Evolutionary conservation across 2,329 filamentous ascomycete genomes (phyloP), one percentile per base, ranked within the genome.

Genomic region (Alternaria gansuensis): DNA sequence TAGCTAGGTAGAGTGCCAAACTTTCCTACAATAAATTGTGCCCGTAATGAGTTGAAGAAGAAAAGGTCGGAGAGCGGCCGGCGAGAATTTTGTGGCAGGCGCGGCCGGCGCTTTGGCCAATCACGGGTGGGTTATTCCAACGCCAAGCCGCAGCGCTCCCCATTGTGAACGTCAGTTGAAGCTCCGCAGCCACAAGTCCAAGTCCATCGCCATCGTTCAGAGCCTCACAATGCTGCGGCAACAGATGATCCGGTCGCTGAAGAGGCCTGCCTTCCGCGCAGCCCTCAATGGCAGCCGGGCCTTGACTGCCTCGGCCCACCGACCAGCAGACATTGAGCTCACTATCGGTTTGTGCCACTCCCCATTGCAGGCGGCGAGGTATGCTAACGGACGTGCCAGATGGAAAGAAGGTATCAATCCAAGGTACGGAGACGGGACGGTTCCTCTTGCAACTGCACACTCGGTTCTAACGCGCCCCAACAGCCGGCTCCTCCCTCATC

Each of bases 321-420:
- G 92, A 80, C 87, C 87, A 73, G 94, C 93, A 72, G 93, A 98
- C 84, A 93, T 99, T 76, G 93, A 97, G 86, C 88, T 99, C 80
- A 99, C 94, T 76, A 88, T 97, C 84, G 92, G 92, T 96, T 82
- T 76, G 87, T 81, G 69, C 73, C 74, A 77, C 64, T 59, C 55
- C 50, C 63, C 62, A 54, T 64, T 58, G 60, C 59, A 51, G 51
- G 46, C 61, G 31, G 40, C 50, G 41, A 65, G 44, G 56, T 36
- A 26, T 75, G 64, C 77, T 81, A 71, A 82, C 72, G 36, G 64
- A 58, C 67, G 63, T 63, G 69, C 43, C 77, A 93, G 94, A 99
- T 87, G 95, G 94, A 78, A 97, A 97, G 85, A 96, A 97, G 82
- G 90, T 99, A 56, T 97, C 93, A 64, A 93, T 99, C 79, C 93